Base-by-base conservation (phyloP, 345 rosid genomes). In the Barbarea vulgaris region DNA sequence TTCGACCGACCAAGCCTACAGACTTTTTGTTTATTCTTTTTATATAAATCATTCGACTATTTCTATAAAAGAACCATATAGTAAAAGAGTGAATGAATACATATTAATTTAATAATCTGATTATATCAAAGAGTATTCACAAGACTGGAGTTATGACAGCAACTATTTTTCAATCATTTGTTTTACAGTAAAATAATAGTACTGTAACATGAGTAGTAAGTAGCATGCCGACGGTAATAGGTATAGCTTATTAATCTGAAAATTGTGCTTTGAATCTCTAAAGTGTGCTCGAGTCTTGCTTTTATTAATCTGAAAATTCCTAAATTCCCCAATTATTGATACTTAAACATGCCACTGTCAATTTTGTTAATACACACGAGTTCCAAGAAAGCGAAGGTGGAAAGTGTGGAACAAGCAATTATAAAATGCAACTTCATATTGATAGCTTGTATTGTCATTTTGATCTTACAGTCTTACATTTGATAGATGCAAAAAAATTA, bases 11-110 rank as follows among this genome's bases (percentile, higher is more conserved):
- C 41, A 50, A 59, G 1, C 52, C n/a, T 67, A 33, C 7, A 10
- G 41, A 22, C 13, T 31, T 41, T 41, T 48, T 58, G 7, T 58
- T 67, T 67, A 36, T 58, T 67, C 12, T 56, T 17, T 17, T 58
- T 17, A 19, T 67, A 27, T 28, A 42, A 28, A 75, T 75, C 74
- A 76, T 76, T 68, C 64, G 79, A 76, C 74, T 46, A 52, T 76
- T 76, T 41, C 73, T 57, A 12, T 18, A 67, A 75, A 75, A 19
- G 73, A 36, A 39, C 44, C 68, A 36, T 58, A 27, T 6, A 57
- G 34, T 57, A 30, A 12, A 12, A n/a, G 3, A 36, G 22, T 22
- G 17, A 34, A 25, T 46, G 8, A 24, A 31, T 34, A 33, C 51
- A 4, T 28, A 24, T 17, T 55, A 24, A 4, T 46, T 12, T 31